phyloP scores from a whole-genome alignment of 2,329 filamentous ascomycete genomes.

The Penicillium sp. region DNA sequence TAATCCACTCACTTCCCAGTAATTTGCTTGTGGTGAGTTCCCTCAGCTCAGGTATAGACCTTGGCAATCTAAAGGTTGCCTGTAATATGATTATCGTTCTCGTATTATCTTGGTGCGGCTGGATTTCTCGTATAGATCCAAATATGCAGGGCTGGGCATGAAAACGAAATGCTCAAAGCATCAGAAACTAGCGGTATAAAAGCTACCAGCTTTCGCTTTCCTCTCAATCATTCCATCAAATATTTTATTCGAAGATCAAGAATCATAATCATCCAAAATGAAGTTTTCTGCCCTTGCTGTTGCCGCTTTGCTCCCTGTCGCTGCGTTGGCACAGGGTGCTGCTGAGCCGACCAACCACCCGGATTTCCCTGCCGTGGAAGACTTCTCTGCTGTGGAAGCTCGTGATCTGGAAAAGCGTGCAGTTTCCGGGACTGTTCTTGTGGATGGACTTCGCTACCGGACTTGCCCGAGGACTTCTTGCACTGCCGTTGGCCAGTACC shows the following conservation, averaged over 20 bases:
- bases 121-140: neutral
- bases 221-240: neutral
- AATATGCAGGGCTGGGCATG: neutral
- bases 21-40: too few species aligned
- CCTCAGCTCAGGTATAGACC: too few species aligned
- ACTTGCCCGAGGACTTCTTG: constrained; percentile 2
- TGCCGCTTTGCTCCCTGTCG: neutral
- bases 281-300: constrained; percentile 5
- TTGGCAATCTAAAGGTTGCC: neutral
- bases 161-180: neutral
- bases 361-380: neutral
- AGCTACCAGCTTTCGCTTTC: neutral
- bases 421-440: constrained; percentile 1
- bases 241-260: neutral
- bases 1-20: too few species aligned
- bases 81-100: neutral
- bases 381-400: neutral
- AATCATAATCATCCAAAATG: neutral
- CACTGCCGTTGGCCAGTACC: constrained; percentile 3
- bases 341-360: constrained; percentile 3
- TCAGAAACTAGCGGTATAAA: neutral
- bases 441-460: constrained; percentile 6
- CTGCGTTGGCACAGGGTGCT: neutral
- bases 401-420: constrained; percentile 1
- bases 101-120: neutral